Evolutionary conservation across 2,329 filamentous ascomycete genomes (phyloP), one percentile per base, ranked within the genome.

Genomic region (Apiospora phragmitis): DNA sequence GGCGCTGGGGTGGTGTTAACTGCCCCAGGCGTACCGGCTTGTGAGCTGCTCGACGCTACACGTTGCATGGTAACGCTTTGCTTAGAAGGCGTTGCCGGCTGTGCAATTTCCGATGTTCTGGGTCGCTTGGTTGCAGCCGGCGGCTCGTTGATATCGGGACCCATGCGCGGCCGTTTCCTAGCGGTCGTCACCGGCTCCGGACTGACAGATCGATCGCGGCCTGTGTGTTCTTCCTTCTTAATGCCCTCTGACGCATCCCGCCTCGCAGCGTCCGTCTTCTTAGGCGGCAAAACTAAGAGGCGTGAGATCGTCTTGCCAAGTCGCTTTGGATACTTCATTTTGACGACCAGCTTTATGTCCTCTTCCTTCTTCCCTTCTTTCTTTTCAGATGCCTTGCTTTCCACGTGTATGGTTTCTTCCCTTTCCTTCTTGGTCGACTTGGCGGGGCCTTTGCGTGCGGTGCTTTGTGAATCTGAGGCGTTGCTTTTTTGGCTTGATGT

Each of bases 41-140:
- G 81, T 0, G 87, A 89, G 75, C 85, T 87, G 76, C 79, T 87
- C 0, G 88, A 89, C 68, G 85, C 82, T 43, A 85, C 86, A 4
- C 87, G 85, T 6, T 84, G 86, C 86, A 89, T 89, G 70, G 85
- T 78, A 1, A 84, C 81, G 1, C 82, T 80, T 70, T 83, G 80
- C 69, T 83, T 89, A 12, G 86, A 83, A 0, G 88, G 88, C 0
- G 88, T 89, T 2, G 85, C 84, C 0, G 86, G 86, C 77, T 18
- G 81, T 75, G 18, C 81, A 74, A 66, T 81, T 79, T 87, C 86
- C 1, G 83, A 80, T 1, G 83, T 79, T 55, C 81, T 81, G 29
- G 85, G 85, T 45, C 81, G 82, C 76, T 86, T 85, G 71, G 78
- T 72, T 29, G 83, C 78, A 70, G 77, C 76, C 2, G 79, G 74